Conservation (phyloP, 805 yeast genomes). For the Kodamaea jinghongensis region DNA sequence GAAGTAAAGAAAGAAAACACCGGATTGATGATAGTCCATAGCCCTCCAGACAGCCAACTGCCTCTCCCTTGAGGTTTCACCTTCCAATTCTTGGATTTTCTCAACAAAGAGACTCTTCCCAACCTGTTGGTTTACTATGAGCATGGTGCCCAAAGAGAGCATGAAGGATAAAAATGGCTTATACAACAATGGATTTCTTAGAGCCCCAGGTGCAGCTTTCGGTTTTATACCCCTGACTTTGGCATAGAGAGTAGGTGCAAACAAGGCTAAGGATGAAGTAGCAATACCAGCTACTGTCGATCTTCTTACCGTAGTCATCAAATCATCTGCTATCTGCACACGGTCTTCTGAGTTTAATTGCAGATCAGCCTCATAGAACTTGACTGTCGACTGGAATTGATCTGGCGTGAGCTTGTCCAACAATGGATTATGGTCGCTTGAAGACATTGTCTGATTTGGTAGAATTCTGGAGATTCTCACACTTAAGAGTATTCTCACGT, state of each 20-base stretch:
- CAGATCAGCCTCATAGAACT: conserved; percentile 42
- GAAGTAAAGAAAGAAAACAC: conserved; percentile 30
- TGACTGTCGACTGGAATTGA: conserved; percentile 37
- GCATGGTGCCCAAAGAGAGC: conserved; percentile 27
- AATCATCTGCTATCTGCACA: conserved; percentile 26
- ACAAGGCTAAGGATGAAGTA: conserved; percentile 26
- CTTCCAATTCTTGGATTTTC: conserved; percentile 17
- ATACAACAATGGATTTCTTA: conserved; percentile 19
- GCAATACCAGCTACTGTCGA: conserved; percentile 26
- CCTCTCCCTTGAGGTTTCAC: conserved; percentile 12
- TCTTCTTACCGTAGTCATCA: conserved; percentile 22
- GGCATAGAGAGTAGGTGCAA: conserved; percentile 29
- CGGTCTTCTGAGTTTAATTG: conserved; percentile 32
- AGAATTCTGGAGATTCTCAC: too few species aligned
- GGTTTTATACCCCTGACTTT: conserved; percentile 6
- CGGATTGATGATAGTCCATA: conserved; percentile 35
- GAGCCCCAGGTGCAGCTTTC: conserved; percentile 6
- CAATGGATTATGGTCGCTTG: conserved; percentile 21
- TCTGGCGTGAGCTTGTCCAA: conserved; percentile 26
- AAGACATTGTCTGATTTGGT: too few species aligned
- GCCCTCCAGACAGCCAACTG: conserved; percentile 34
- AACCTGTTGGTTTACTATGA: conserved; percentile 24
- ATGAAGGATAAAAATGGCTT: conserved; percentile 34
- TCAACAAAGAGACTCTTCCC: conserved; percentile 22
- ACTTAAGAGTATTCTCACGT: too few species aligned